These are phyloP conservation scores for Pseudogymnoascus sp. DNA, from an alignment of 2,329 filamentous ascomycete genomes.

Conservation along the genomic window DNA sequence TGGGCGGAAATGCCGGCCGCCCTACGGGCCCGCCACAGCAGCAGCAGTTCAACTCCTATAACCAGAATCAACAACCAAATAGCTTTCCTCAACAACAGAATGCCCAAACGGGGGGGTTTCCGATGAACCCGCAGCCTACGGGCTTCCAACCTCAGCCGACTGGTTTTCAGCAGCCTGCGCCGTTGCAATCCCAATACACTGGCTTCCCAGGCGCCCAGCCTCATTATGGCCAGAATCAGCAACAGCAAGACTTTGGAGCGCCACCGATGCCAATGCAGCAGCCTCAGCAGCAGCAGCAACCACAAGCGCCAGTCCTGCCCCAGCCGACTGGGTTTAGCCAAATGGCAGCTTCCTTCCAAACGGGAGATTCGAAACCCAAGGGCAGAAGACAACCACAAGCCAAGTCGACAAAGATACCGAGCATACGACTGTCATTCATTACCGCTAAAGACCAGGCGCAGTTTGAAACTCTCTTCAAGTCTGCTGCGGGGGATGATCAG, in stretches of 20 bases:
- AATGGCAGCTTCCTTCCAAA: constrained; percentile 60
- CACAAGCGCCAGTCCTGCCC: constrained; percentile 52
- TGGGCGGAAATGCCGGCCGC: constrained; percentile 70
- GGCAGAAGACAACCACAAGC: constrained; percentile 43
- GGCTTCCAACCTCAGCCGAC: constrained; percentile 45
- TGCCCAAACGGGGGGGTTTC: constrained; percentile 25
- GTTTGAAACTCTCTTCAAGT: constrained; percentile 97
- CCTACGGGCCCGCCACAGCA: constrained; percentile 59
- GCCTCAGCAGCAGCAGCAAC: constrained; percentile 49
- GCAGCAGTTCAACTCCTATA: constrained; percentile 39
- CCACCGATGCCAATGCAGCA: constrained; percentile 29
- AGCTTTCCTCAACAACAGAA: constrained; percentile 27
- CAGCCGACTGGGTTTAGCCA: constrained; percentile 58
- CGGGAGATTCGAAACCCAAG: constrained; percentile 36
- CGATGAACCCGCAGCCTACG: constrained; percentile 22
- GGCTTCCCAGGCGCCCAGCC: constrained; percentile 43
- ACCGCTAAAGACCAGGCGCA: constrained; percentile 91
- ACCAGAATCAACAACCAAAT: constrained; percentile 28
- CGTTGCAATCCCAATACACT: constrained; percentile 50
- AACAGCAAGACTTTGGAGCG: constrained; percentile 33
- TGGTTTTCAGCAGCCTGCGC: constrained; percentile 45
- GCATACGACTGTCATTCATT: constrained; percentile 90
- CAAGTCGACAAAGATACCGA: constrained; percentile 74
- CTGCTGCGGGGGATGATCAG: constrained; percentile 75
- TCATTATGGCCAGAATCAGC: constrained; percentile 39